These are phyloP conservation scores for Aegilops speltoides DNA, from an alignment of 176 grass and related monocot species.

Conservation along the genomic window DNA sequence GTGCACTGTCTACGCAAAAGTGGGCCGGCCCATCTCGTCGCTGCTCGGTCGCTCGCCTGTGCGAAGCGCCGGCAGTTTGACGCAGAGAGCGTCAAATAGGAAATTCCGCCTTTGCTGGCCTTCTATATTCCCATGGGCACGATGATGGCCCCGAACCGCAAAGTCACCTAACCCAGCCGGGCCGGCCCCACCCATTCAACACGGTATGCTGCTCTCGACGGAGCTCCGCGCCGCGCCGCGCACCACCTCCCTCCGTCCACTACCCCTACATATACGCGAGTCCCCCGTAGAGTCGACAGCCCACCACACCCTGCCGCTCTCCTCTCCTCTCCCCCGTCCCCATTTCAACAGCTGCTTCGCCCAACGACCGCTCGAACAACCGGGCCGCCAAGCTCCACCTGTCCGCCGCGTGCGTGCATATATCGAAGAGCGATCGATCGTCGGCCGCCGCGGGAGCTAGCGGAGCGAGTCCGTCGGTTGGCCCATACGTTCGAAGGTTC, in stretches of 20 bases:
- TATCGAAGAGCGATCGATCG: not conserved
- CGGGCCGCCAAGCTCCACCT: not conserved
- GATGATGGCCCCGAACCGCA: constrained; percentile 9
- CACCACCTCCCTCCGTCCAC: not conserved
- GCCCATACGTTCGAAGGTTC: not conserved
- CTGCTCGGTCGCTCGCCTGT: too few relatives aligned
- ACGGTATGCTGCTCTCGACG: not conserved
- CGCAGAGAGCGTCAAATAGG: too few relatives aligned
- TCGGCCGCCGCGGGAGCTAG: not conserved
- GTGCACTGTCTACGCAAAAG: too few relatives aligned
- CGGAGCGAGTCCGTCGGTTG: too few relatives aligned
- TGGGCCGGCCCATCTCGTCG: too few relatives aligned
- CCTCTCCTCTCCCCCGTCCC: not conserved
- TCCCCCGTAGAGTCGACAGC: constrained; percentile 35
- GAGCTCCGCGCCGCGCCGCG: not conserved
- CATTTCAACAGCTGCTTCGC: not conserved
- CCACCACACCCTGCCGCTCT: constrained; percentile 16
- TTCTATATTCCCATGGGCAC: not conserved
- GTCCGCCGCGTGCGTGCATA: not conserved
- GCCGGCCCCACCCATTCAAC: constrained; percentile 5
- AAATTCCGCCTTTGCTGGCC: not conserved
- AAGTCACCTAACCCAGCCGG: constrained; percentile 22
- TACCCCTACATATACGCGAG: constrained; percentile 36
- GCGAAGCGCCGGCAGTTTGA: too few relatives aligned
- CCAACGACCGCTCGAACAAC: constrained; percentile 17